Evolutionary conservation across 2,329 filamentous ascomycete genomes (phyloP), one percentile per base, ranked within the genome.

Genomic region (Apiospora sp.): DNA sequence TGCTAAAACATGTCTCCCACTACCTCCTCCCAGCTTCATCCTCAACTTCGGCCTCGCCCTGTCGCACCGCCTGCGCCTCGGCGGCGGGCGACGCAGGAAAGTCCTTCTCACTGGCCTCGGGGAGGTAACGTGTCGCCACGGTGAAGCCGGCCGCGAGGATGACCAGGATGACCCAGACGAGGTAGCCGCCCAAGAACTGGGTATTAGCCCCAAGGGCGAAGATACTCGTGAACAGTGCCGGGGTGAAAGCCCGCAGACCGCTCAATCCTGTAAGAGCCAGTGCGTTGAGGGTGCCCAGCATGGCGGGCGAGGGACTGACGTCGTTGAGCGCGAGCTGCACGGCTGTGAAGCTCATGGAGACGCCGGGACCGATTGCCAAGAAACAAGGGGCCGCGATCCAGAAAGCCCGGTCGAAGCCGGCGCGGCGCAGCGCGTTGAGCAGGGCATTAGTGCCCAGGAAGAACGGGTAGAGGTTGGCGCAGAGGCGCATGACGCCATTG

Each of bases 271-370:
- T 92, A 72, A 96, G 83, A 0, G 89, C 88, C 0, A 94, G 76
- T 0, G 92, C 91, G 76, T 96, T 96, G 41, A 96, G 83, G 0
- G 90, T 94, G 0, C 92, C 93, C 13, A 96, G 84, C 0, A 90
- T 88, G 58, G 86, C 84, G 1, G 89, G 87, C 13, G 86, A 89
- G 0, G 94, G 94, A 0, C 91, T 87, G 2, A 93, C 89, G 72
- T 95, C 92, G 80, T 96, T 96, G 44, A 96, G 79, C 0, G 90
- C 90, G 12, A 96, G 89, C 83, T 95, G 93, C 0, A 92, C 87
- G 1, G 86, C 91, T 0, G 92, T 95, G 78, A 92, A 93, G 1
- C 87, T 85, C 92, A 94, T 94, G 68, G 86, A 87, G 0, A 93
- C 88, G 1, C 90, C 90, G 16, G 87, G 87, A 0, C 91, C 92